These are phyloP conservation scores for Colletotrichum noveboracense DNA, from an alignment of 2,329 filamentous ascomycete species.

Conservation along the genomic window DNA sequence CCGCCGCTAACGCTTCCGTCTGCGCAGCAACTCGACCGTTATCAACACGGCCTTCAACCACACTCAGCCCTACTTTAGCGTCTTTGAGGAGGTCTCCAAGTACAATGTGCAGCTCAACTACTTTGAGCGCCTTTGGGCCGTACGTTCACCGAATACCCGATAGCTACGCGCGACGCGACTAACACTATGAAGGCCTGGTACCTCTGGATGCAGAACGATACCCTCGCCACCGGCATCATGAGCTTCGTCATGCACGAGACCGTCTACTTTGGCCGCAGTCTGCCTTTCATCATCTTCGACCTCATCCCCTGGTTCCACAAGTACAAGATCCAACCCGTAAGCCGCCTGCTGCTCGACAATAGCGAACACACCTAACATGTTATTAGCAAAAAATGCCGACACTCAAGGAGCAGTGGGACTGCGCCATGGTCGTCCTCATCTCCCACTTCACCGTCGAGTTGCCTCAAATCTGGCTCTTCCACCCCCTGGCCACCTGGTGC, in stretches of 20 bases:
- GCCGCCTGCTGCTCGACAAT: slow-evolving; percentile 32
- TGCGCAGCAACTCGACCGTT: slow-evolving; percentile 55
- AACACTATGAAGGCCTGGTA: slow-evolving; percentile 76
- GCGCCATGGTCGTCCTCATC: slow-evolving; percentile 89
- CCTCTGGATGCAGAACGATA: slow-evolving; percentile 97
- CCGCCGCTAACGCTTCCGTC: slow-evolving; percentile 5
- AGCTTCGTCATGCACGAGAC: slow-evolving; percentile 94
- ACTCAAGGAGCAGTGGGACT: slow-evolving; percentile 92
- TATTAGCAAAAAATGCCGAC: slow-evolving; percentile 80
- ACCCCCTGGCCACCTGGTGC: slow-evolving; percentile 92
- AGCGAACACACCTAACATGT: neutral
- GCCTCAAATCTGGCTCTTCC: slow-evolving; percentile 99
- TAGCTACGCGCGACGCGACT: neutral
- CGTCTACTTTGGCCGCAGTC: slow-evolving; percentile 89
- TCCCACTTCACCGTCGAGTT: slow-evolving; percentile 98
- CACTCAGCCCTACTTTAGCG: slow-evolving; percentile 57
- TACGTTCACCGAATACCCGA: slow-evolving; percentile 44
- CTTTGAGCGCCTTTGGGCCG: slow-evolving; percentile 87
- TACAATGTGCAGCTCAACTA: slow-evolving; percentile 88
- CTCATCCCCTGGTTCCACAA: slow-evolving; percentile 84
- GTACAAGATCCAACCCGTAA: slow-evolving; percentile 91
- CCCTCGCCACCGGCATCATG: slow-evolving; percentile 95
- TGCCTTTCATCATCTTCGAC: slow-evolving; percentile 95
- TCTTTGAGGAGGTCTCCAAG: slow-evolving; percentile 69
- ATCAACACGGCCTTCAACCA: slow-evolving; percentile 49